These are phyloP conservation scores for Pyronema domesticum DNA, from an alignment of 495 filamentous ascomycete genomes.

Conservation along the genomic window DNA sequence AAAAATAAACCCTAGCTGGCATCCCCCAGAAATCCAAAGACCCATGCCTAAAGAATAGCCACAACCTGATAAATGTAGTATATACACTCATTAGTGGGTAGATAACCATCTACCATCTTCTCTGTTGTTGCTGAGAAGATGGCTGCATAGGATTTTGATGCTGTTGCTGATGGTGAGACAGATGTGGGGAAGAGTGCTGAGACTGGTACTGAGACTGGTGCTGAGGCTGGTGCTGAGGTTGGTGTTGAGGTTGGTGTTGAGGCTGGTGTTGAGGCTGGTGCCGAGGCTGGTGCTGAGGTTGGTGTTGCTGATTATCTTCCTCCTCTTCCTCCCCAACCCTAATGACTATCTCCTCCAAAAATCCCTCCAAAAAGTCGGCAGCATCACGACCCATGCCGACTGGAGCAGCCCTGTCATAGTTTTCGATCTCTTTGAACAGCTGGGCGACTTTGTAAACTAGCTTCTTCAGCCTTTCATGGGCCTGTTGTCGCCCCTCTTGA, in stretches of 20 bases:
- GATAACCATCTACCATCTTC: not conserved
- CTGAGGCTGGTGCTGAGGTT: not conserved
- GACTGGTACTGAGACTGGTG: no score
- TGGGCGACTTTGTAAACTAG: conserved; percentile 58
- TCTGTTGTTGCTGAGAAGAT: not conserved
- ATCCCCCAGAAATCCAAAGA: not conserved
- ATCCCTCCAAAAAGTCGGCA: conserved; percentile 68
- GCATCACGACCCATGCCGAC: conserved; percentile 87
- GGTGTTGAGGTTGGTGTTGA: no score
- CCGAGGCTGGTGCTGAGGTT: not conserved
- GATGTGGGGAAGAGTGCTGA: no score
- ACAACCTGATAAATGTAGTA: not conserved
- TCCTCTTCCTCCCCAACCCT: conserved; percentile 72
- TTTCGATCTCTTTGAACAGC: conserved; percentile 72
- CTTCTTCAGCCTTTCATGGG: conserved; percentile 64
- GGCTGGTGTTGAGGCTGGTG: not conserved
- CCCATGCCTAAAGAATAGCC: not conserved
- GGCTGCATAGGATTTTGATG: no score
- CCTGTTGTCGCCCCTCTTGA: conserved; percentile 26
- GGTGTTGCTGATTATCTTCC: conserved; percentile 26
- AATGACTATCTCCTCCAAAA: conserved; percentile 88
- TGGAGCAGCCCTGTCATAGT: conserved; percentile 59
- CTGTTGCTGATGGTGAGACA: no score
- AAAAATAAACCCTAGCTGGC: not conserved
- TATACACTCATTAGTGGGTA: not conserved